Evolutionary conservation across 257 asterid genomes (phyloP), one percentile per base, ranked within the genome.

Genomic region (Solanum verrucosum): DNA sequence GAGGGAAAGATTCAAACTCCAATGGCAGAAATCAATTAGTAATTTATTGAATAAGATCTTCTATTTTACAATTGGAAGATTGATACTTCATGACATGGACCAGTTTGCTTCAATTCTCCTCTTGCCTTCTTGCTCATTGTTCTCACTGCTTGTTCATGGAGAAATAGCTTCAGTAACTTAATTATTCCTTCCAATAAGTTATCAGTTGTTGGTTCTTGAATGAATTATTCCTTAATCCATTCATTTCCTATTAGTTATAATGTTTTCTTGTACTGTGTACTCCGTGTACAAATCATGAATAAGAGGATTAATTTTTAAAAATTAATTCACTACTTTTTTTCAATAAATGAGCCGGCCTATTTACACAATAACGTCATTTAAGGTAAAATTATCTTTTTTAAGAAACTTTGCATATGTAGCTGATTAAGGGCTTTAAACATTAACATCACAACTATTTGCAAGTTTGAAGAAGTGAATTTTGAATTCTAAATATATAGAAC

Each of bases 31-130:
- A 11, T 68, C 16, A 87, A 29, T 15, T 3, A 42, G 13, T 38
- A 71, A 33, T 38, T 13, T 42, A n/a, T 27, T 31, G 35, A 86
- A 84, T 88, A 86, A 88, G 81, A 79, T 88, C 70, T n/a, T 52
- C 72, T 27, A 63, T 44, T 44, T 13, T 42, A 37, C 52, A 8
- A 6, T 56, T 40, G 59, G 34, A 29, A 29, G 31, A 79, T 33
- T 65, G 35, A 65, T 18, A 3, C 27, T 5, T 68, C 3, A 1
- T 46, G 42, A 35, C 5, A n/a, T 44, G 72, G 92, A 90, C 87
- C 87, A 86, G 56, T 82, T 88, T 86, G 83, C 75, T 86, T 86
- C 89, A 35, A 40, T 82, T 71, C 81, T 63, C 86, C 65, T 23
- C 74, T 73, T 12, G 85, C 90, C 79, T 65, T 65, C 59, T 46